Percentiles rank a stretch among this genome's conserved stretches.
Evolutionary conservation across 2,329 filamentous ascomycete species (phyloP).

Genomic region (Cercospora berteroae): DNA sequence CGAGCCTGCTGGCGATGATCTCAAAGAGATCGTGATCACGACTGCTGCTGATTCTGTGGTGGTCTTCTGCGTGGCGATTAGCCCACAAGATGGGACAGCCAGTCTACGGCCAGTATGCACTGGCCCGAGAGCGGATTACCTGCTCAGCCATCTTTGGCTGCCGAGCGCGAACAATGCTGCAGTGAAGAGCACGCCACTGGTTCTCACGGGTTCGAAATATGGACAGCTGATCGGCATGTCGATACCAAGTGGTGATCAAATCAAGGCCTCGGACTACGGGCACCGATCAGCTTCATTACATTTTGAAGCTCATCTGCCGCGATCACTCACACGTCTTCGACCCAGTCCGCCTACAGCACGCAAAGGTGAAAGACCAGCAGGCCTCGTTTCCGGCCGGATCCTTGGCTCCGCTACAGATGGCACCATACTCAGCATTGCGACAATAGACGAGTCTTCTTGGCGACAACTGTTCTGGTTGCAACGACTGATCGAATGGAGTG

Average conservation of each 20-base stretch:
- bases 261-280: neutral
- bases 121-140: slow-evolving; percentile 25
- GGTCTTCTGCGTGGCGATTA: slow-evolving; percentile 44
- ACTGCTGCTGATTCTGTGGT: slow-evolving; percentile 55
- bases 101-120: slow-evolving; percentile 30
- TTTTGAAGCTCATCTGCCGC: slow-evolving; percentile 45
- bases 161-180: neutral
- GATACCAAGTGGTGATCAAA: slow-evolving; percentile 8
- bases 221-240: slow-evolving; percentile 32
- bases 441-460: slow-evolving; percentile 64
- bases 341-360: slow-evolving; percentile 41
- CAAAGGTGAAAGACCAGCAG: slow-evolving; percentile 38
- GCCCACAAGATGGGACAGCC: slow-evolving; percentile 29
- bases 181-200: neutral
- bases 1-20: slow-evolving; percentile 23
- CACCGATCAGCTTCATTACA: slow-evolving; percentile 5
- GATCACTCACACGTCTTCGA: slow-evolving; percentile 50
- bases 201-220: slow-evolving; percentile 27
- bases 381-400: slow-evolving; percentile 48
- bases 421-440: slow-evolving; percentile 57
- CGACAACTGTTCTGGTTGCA: slow-evolving; percentile 71
- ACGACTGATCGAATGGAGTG: slow-evolving; percentile 52
- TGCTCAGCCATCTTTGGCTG: slow-evolving; percentile 28
- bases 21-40: slow-evolving; percentile 53
- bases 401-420: slow-evolving; percentile 54